Evolutionary conservation across 495 filamentous ascomycete genomes (phyloP).

Genomic region (Patellaria atrata): DNA sequence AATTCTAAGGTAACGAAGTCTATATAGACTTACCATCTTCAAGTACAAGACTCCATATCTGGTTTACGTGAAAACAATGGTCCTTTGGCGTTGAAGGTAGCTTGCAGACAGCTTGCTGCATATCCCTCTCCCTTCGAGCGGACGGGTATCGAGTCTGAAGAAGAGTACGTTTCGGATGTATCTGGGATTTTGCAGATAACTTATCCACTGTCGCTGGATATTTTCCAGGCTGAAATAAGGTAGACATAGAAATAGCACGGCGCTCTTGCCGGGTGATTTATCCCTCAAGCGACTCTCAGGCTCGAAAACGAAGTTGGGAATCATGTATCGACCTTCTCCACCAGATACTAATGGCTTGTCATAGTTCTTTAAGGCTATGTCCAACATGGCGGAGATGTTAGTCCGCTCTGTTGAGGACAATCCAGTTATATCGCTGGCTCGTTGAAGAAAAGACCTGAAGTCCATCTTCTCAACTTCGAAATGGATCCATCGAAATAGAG

Average conservation of each 20-base stretch:
- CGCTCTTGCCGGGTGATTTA: too few relatives aligned
- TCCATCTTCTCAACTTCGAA: too few relatives aligned
- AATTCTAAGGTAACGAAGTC: not conserved
- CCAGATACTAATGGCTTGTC: too few relatives aligned
- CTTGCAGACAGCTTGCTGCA: slow-evolving; percentile 8
- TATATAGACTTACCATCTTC: slow-evolving; percentile 4
- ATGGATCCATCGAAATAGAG: too few relatives aligned
- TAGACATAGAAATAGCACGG: not conserved
- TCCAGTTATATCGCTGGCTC: too few relatives aligned
- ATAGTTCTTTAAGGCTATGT: too few relatives aligned
- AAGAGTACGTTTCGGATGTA: slow-evolving; percentile 2
- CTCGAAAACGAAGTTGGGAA: too few relatives aligned
- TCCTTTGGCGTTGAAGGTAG: not conserved
- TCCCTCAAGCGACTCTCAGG: too few relatives aligned
- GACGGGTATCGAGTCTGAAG: slow-evolving; percentile 3
- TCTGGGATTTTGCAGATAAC: not conserved
- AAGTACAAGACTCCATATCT: slow-evolving; percentile 8
- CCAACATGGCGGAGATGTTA: too few relatives aligned
- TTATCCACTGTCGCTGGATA: not conserved
- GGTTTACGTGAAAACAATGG: slow-evolving; percentile 6
- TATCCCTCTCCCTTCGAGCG: slow-evolving; percentile 3
- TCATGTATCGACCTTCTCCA: too few relatives aligned
- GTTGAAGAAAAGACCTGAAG: too few relatives aligned
- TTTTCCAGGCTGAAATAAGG: slow-evolving; percentile 8
- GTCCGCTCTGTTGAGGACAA: too few relatives aligned